Base-by-base conservation (phyloP, 169 alveolate species). In the Plasmodium sp. region DNA sequence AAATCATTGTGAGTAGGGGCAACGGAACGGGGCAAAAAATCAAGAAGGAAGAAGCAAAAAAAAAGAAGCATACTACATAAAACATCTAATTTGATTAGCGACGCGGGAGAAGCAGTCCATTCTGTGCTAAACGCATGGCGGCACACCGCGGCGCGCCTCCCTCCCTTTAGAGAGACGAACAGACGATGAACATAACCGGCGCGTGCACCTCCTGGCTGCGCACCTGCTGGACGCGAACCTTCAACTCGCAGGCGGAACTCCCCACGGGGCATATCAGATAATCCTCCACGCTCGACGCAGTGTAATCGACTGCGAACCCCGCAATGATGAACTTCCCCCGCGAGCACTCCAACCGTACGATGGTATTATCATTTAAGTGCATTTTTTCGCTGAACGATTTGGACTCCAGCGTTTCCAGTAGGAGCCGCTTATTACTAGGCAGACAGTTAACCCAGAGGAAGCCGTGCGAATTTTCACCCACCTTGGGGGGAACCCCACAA, bases 251-350 rank as follows among this genome's bases (percentile, higher is more conserved):
- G 27, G 79, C 9, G 58, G 77, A 43, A 71, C 95, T 92, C 72
- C 95, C 95, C n/a, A 92, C 54, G 31, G 92, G 83, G n/a, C 95
- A 92, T 43, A 83, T 48, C 48, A 56, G 6, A 81, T 92, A 83
- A 82, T 83, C 86, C 5, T 67, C 45, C 33, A 54, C 31, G 34
- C 62, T 75, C 3, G 95, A 92, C 39, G 95, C 41, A 45, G 67
- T 83, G 48, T 82, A 92, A 81, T 92, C 95, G 18, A 92, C 80
- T 27, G 95, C 95, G 62, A 92, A 92, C 27, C 95, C 95, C 45
- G 85, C 80, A 71, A 92, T 92, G 41, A 92, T 92, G 62, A 71
- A 92, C 34, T 79, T 92, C 31, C 95, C 95, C 16, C 56, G 34
- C 33, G 92, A 36, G 45, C 95, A 92, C 31, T 56, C 83, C 77